Percentiles rank a stretch among this genome's conserved stretches.
Evolutionary conservation across 2,329 filamentous ascomycete species (phyloP).

Genomic region (Colletotrichum sp.): DNA sequence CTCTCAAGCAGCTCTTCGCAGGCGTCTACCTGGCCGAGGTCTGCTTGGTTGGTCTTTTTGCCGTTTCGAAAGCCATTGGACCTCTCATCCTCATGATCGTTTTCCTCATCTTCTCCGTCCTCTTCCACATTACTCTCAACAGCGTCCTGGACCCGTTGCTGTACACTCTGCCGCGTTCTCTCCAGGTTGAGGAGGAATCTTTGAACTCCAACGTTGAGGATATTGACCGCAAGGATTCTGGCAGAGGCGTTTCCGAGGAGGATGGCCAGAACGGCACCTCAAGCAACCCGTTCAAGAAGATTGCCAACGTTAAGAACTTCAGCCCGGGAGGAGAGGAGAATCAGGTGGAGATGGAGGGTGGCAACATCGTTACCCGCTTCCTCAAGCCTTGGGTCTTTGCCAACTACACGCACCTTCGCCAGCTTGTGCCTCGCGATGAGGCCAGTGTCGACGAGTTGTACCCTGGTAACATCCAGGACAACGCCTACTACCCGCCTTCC

Average conservation of each 20-base stretch:
- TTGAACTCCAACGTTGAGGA: slow-evolving; percentile 26
- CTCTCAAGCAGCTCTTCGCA: slow-evolving; percentile 83
- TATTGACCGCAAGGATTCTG: slow-evolving; percentile 21
- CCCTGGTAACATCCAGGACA: slow-evolving; percentile 61
- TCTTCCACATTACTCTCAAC: slow-evolving; percentile 78
- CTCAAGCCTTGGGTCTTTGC: slow-evolving; percentile 79
- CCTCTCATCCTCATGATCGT: slow-evolving; percentile 78
- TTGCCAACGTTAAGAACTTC: slow-evolving; percentile 22
- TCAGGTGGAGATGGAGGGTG: slow-evolving; percentile 45
- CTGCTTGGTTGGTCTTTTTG: slow-evolving; percentile 83
- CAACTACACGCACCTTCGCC: slow-evolving; percentile 74
- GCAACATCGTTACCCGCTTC: slow-evolving; percentile 69
- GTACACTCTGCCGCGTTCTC: slow-evolving; percentile 71
- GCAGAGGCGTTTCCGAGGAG: slow-evolving; percentile 16
- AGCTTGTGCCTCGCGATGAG: slow-evolving; percentile 66
- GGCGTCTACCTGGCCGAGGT: slow-evolving; percentile 83
- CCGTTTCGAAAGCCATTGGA: slow-evolving; percentile 68
- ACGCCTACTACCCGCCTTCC: slow-evolving; percentile 78
- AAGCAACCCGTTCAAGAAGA: slow-evolving; percentile 18
- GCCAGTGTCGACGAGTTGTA: slow-evolving; percentile 61
- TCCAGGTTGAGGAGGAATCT: slow-evolving; percentile 46
- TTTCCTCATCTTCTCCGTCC: slow-evolving; percentile 75
- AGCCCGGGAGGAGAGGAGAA: slow-evolving; percentile 26
- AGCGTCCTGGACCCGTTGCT: slow-evolving; percentile 74
- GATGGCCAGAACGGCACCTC: slow-evolving; percentile 20